phyloP scores from a whole-genome alignment of 345 rosid genomes.

The Kandelia obovata region DNA sequence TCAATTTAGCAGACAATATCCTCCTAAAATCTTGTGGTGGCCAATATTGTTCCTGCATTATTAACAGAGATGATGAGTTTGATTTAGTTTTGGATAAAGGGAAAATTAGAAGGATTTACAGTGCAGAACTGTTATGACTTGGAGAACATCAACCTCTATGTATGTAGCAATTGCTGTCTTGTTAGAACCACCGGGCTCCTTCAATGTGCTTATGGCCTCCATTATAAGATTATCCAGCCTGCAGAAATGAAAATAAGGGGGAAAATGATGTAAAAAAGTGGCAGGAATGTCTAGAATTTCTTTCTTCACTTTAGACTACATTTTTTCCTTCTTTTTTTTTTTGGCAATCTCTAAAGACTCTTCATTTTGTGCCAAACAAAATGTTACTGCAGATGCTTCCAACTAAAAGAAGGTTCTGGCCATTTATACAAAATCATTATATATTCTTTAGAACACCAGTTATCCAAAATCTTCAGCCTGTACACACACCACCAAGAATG shows the following conservation, averaged over 20 bases:
- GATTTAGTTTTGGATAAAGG: neutral
- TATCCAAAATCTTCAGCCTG: no score
- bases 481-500: no score
- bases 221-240: conserved; percentile 87
- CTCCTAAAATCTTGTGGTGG: conserved; percentile 87
- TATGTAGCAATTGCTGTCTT: conserved; percentile 77
- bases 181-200: conserved; percentile 87
- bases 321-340: no score
- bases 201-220: conserved; percentile 80
- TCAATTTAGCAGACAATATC: conserved; percentile 74
- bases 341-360: no score
- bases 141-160: conserved; percentile 58
- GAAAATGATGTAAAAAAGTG: neutral
- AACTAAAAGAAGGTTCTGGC: no score
- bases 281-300: no score
- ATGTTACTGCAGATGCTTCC: no score
- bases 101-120: neutral
- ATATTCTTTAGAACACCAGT: no score
- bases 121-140: no score
- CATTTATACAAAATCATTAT: no score
- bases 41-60: conserved; percentile 80
- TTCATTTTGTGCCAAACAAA: no score
- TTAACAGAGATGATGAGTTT: conserved; percentile 6
- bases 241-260: conserved; percentile 11
- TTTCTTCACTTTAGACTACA: no score